Evolutionary conservation across 2,329 filamentous ascomycete species (phyloP).

Genomic region (Emmonsia crescens): DNA sequence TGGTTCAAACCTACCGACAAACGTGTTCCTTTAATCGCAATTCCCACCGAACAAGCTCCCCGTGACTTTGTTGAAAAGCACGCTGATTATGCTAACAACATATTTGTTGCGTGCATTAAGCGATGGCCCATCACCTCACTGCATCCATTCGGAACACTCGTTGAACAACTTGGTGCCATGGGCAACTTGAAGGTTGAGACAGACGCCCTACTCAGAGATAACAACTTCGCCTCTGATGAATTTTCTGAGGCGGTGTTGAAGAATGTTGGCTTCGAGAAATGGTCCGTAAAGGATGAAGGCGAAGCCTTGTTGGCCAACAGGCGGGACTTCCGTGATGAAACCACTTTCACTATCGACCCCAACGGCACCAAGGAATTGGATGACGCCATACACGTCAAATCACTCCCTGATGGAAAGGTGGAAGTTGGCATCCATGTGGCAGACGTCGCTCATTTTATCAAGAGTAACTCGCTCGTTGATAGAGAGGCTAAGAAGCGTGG

Average conservation of each 20-base stretch:
- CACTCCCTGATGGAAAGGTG: constrained; percentile 68
- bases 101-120: constrained; percentile 98
- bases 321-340: constrained; percentile 81
- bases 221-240: constrained; percentile 96
- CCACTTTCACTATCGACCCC: constrained; percentile 84
- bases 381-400: constrained; percentile 86
- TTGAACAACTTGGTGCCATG: constrained; percentile 95
- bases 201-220: constrained; percentile 89
- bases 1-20: constrained; percentile 99
- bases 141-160: constrained; percentile 93
- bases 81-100: constrained; percentile 92
- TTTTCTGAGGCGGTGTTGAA: constrained; percentile 94
- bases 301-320: constrained; percentile 62
- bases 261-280: constrained; percentile 84
- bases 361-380: constrained; percentile 81
- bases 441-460: constrained; percentile 94
- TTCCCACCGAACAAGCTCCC: constrained; percentile 94
- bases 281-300: constrained; percentile 75
- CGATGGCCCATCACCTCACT: constrained; percentile 99
- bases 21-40: constrained; percentile 93
- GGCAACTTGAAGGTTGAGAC: constrained; percentile 96
- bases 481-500: constrained; percentile 96
- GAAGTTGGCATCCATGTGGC: constrained; percentile 93
- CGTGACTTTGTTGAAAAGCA: constrained; percentile 98
- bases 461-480: constrained; percentile 88